Base-by-base conservation (phyloP, 148 eudicot genomes). In the Agrostemma githago region DNA sequence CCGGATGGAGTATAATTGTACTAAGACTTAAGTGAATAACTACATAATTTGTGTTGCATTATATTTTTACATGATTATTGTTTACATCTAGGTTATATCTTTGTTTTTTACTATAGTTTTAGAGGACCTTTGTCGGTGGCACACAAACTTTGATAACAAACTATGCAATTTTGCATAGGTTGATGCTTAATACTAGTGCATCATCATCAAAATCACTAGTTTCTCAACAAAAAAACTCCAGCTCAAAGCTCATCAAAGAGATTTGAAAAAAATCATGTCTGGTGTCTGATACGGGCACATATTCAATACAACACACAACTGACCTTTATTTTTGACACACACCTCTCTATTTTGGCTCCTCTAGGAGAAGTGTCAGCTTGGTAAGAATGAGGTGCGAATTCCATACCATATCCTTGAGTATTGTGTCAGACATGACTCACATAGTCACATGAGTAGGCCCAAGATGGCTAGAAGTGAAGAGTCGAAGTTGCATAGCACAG, bases 141-240 rank as follows among this genome's bases (percentile, higher is more conserved):
- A n/a, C n/a, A n/a, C n/a, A n/a, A n/a, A n/a, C n/a, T n/a, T n/a
- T n/a, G n/a, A n/a, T n/a, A n/a, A n/a, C n/a, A n/a, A n/a, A n/a
- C n/a, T n/a, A n/a, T n/a, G n/a, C n/a, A n/a, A n/a, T n/a, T n/a
- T n/a, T n/a, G n/a, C n/a, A n/a, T n/a, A n/a, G n/a, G n/a, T n/a
- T n/a, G n/a, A n/a, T n/a, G n/a, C n/a, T n/a, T n/a, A n/a, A n/a
- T n/a, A n/a, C n/a, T n/a, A n/a, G n/a, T n/a, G 19, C 71, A 48
- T 69, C 51, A 48, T 69, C 58, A 51, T 69, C 58, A 48, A 46
- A 17, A 46, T 68, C 26, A 69, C n/a, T 6, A 10, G 59, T 69
- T 38, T 41, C 41, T 69, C 72, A n/a, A n/a, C 40, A 69, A 69
- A 69, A 40, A 69, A 38, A 59, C 9, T 68, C 39, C 40, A 38